These are phyloP conservation scores for Nothomitra cinnamomea DNA, from an alignment of 2,329 filamentous ascomycete genomes.

Conservation along the genomic window DNA sequence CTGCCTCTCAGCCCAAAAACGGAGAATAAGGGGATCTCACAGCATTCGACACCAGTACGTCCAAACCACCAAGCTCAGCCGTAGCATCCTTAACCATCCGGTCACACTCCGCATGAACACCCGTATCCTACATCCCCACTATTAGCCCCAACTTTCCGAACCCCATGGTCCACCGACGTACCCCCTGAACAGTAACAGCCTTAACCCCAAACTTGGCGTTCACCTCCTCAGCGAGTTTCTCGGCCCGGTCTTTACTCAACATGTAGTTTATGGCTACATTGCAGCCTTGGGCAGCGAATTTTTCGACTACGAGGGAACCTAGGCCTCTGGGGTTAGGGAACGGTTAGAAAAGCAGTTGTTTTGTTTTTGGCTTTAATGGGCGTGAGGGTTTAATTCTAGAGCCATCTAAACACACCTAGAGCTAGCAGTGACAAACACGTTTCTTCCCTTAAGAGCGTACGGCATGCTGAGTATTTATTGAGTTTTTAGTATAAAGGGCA, in stretches of 20 bases:
- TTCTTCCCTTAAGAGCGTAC: neutral
- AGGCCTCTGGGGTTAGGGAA: conserved; percentile 37
- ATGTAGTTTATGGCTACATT: conserved; percentile 61
- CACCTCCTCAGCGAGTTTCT: conserved; percentile 39
- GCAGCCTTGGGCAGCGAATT: conserved; percentile 50
- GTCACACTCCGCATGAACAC: conserved; percentile 38
- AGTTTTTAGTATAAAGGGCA: too few species aligned
- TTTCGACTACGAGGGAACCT: conserved; percentile 48
- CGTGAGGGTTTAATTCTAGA: neutral
- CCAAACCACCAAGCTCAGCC: conserved; percentile 47
- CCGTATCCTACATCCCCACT: conserved; percentile 42
- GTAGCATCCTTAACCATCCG: conserved; percentile 42
- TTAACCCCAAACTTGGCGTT: conserved; percentile 32
- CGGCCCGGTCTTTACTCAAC: conserved; percentile 41
- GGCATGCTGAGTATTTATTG: neutral
- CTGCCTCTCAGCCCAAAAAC: neutral
- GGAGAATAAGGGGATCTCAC: conserved; percentile 21
- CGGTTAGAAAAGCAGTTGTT: neutral
- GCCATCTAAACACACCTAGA: neutral
- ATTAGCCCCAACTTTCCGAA: neutral
- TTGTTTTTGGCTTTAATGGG: too few species aligned
- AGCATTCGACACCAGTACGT: conserved; percentile 63
- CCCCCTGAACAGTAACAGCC: conserved; percentile 41
- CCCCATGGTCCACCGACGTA: conserved; percentile 19
- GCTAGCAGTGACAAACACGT: neutral